Conservation (phyloP, 257 asterid species). For the Mentha longifolia region DNA sequence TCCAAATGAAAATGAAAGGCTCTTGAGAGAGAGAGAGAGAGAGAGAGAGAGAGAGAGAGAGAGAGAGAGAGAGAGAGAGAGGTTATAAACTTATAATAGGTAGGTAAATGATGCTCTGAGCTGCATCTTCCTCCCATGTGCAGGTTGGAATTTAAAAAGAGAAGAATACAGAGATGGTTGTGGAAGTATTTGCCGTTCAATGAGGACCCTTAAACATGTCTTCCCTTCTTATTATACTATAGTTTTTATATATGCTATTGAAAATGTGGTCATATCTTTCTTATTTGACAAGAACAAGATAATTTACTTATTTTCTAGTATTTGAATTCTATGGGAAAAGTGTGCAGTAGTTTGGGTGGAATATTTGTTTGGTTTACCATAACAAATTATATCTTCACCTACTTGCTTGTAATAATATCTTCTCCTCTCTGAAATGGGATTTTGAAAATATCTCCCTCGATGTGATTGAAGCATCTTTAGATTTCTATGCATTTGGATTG, state of each 20-base stretch:
- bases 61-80: conserved; percentile 36
- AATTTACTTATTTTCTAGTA: conserved; percentile 3
- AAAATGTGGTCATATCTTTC: conserved; percentile 9
- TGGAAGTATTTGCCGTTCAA: conserved; percentile 45
- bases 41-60: conserved; percentile 38
- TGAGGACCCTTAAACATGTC: conserved; percentile 48
- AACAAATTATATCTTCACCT: conserved; percentile 13
- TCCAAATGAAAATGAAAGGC: conserved; percentile 44
- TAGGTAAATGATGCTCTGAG: conserved; percentile 51
- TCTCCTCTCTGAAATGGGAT: conserved; percentile 15
- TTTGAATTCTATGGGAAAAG: conserved; percentile 29
- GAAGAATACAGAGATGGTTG: conserved; percentile 40
- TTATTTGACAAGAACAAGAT: neutral
- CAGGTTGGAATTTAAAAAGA: conserved; percentile 39
- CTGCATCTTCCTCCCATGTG: conserved; percentile 66
- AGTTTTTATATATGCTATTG: neutral
- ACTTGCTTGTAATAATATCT: conserved; percentile 26
- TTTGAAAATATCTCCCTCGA: conserved; percentile 18
- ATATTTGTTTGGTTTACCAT: conserved; percentile 60
- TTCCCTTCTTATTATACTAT: conserved; percentile 10
- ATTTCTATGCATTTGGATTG: neutral
- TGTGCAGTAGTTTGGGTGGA: conserved; percentile 44
- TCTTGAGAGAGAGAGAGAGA: conserved; percentile 30
- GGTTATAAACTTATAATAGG: conserved; percentile 26
- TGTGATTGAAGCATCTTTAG: conserved; percentile 23